A percentile compares a stretch with the other conserved stretches of the same genome.
Conservation (phyloP, 306 rosid species). For the Mucuna pruriens region DNA sequence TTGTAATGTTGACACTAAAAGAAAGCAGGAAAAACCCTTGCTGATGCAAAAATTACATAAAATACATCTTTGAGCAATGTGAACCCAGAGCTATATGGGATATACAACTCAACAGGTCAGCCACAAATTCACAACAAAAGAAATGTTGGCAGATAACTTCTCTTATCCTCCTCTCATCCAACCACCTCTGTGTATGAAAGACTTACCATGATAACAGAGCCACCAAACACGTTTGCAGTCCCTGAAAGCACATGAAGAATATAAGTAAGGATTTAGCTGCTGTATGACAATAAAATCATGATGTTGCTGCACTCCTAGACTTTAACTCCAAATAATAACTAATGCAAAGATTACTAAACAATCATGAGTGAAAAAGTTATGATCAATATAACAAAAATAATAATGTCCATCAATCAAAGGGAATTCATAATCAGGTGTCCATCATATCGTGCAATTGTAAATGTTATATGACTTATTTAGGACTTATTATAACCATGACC, state of each 20-base stretch:
- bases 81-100: not conserved
- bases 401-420: not conserved
- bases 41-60: not conserved
- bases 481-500: not conserved
- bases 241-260: slow-evolving; percentile 60
- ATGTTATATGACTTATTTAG: not conserved
- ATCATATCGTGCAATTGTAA: not conserved
- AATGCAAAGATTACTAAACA: not conserved
- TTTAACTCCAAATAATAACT: slow-evolving; percentile 1
- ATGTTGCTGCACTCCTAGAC: not conserved
- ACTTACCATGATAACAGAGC: slow-evolving; percentile 83
- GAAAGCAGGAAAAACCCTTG: not conserved
- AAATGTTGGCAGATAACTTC: not conserved
- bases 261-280: slow-evolving; percentile 37
- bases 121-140: slow-evolving; percentile 1
- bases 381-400: slow-evolving; percentile 1
- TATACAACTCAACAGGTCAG: slow-evolving; percentile 18
- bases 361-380: not conserved
- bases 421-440: not conserved
- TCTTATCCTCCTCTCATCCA: slow-evolving; percentile 4
- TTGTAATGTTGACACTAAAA: not conserved
- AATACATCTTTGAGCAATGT: slow-evolving; percentile 7
- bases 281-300: slow-evolving; percentile 26
- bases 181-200: slow-evolving; percentile 3
- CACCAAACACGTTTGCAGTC: slow-evolving; percentile 98